These are phyloP conservation scores for Astraeus odoratus DNA, from an alignment of 768 basidiomycete genomes.

Conservation along the genomic window DNA sequence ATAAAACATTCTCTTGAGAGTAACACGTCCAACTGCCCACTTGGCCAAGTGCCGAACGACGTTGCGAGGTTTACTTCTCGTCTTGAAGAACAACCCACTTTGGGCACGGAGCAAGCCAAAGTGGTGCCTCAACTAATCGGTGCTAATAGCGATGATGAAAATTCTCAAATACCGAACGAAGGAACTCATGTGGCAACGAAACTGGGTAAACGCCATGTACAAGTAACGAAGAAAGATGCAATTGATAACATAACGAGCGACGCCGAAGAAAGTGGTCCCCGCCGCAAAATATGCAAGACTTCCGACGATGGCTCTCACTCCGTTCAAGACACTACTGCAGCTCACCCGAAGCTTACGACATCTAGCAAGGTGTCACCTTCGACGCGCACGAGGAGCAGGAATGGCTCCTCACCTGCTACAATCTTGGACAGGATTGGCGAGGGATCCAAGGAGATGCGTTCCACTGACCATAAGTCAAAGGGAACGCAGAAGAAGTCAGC, in stretches of 20 bases:
- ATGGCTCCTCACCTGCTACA: not conserved
- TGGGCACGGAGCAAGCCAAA: not conserved
- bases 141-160: constrained; percentile 17
- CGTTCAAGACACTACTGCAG: not conserved
- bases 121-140: constrained; percentile 28
- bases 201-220: not conserved
- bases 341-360: not conserved
- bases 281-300: constrained; percentile 11
- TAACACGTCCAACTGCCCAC: too few relatives aligned
- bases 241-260: too few relatives aligned
- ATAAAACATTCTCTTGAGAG: too few relatives aligned
- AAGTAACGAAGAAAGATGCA: not conserved
- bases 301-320: not conserved
- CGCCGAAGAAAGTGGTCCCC: constrained; percentile 10
- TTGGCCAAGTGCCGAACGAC: too few relatives aligned
- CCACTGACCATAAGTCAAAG: constrained; percentile 11
- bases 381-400: constrained; percentile 1
- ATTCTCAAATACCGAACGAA: not conserved
- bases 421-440: constrained; percentile 30
- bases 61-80: not conserved
- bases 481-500: constrained; percentile 13
- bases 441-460: not conserved
- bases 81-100: too few relatives aligned
- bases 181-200: not conserved
- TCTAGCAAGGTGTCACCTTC: not conserved